Conservation (phyloP, 352 stramenopile species). For the Globisporangium iwayamae region DNA sequence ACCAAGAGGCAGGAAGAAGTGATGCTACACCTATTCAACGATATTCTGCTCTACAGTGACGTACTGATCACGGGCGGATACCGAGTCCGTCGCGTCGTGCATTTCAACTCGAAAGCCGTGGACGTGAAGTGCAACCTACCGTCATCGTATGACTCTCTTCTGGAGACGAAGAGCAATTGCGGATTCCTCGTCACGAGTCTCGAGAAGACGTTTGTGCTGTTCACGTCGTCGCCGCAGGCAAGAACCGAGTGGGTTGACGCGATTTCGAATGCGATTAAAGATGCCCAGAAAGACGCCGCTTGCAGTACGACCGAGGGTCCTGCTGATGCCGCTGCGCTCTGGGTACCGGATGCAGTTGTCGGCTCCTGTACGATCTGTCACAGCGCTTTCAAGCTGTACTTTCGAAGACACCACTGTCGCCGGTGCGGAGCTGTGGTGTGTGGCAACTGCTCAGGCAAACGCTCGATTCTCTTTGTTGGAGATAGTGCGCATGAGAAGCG, state of each 20-base stretch:
- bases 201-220: constrained; percentile 83
- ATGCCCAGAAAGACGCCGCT: constrained; percentile 34
- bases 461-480: constrained; percentile 68
- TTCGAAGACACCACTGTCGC: constrained; percentile 76
- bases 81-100: constrained; percentile 61
- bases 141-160: constrained; percentile 42
- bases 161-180: constrained; percentile 49
- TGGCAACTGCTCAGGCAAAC: constrained; percentile 64
- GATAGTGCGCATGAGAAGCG: constrained; percentile 60
- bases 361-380: constrained; percentile 67
- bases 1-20: constrained; percentile 79
- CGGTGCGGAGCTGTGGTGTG: constrained; percentile 78
- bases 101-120: constrained; percentile 71
- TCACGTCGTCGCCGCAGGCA: constrained; percentile 43
- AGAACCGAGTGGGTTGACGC: constrained; percentile 54
- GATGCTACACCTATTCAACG: constrained; percentile 85
- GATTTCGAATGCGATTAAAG: constrained; percentile 50
- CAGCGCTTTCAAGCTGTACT: constrained; percentile 68
- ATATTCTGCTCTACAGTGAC: constrained; percentile 81
- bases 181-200: constrained; percentile 74
- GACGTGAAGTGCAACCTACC: constrained; percentile 60
- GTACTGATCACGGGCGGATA: constrained; percentile 73
- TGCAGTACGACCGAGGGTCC: constrained; percentile 30
- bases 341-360: constrained; percentile 71
- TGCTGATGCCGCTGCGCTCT: constrained; percentile 63